A percentile compares a stretch with the other conserved stretches of the same genome.
Conservation (phyloP, 257 asterid genomes). For the Salvia hispanica region DNA sequence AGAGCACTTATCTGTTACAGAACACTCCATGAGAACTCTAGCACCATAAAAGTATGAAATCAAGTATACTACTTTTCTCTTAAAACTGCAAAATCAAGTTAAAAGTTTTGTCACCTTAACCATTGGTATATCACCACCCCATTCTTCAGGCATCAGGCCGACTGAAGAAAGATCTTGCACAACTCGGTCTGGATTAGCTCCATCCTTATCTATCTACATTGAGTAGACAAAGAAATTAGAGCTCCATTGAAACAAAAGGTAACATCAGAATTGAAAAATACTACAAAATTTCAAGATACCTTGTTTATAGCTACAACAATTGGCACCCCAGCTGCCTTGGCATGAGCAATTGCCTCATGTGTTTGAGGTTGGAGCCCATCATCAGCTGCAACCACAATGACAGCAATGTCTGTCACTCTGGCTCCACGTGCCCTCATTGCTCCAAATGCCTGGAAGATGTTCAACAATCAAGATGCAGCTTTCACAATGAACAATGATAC, state of each 20-base stretch:
- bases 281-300: neutral
- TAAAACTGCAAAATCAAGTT: constrained; percentile 20
- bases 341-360: constrained; percentile 95
- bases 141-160: constrained; percentile 95
- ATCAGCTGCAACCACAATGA: constrained; percentile 98
- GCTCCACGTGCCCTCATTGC: constrained; percentile 99
- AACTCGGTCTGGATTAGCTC: constrained; percentile 88
- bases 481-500: constrained; percentile 24
- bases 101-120: constrained; percentile 62
- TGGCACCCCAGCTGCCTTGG: constrained; percentile 21
- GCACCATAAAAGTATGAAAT: constrained; percentile 12
- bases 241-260: constrained; percentile 17
- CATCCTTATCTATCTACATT: constrained; percentile 75
- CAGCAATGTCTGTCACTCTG: constrained; percentile 93
- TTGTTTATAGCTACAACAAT: too few species aligned
- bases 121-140: constrained; percentile 93
- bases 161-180: constrained; percentile 78
- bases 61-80: neutral
- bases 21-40: constrained; percentile 30
- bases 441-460: constrained; percentile 76
- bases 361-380: constrained; percentile 97
- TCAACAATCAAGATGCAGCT: constrained; percentile 24
- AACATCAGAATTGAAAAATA: constrained; percentile 17
- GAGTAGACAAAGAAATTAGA: constrained; percentile 27
- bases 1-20: constrained; percentile 85